These are phyloP conservation scores for Suhomyces bolitotheri DNA, from an alignment of 1,139 yeast genomes.

Conservation along the genomic window DNA sequence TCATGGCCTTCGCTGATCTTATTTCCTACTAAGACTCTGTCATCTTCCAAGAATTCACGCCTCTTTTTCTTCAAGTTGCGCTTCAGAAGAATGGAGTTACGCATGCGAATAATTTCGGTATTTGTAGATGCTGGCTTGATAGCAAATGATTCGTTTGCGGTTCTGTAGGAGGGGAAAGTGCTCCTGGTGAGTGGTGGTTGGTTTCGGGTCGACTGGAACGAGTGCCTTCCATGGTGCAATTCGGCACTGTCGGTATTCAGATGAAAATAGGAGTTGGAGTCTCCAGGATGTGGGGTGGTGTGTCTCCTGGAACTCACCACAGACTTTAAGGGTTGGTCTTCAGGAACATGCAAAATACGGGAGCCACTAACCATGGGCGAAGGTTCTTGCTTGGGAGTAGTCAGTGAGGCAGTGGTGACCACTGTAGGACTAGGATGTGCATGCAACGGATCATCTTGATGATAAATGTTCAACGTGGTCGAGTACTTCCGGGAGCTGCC, in stretches of 20 bases:
- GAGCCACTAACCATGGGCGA: no score
- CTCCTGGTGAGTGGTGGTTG: conserved; percentile 18
- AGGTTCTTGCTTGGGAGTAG: conserved; percentile 2
- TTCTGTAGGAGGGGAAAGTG: conserved; percentile 23
- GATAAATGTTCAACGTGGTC: conserved; percentile 3
- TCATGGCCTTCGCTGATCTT: conserved; percentile 90
- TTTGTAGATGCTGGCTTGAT: conserved; percentile 21
- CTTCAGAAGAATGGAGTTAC: conserved; percentile 43
- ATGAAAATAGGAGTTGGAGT: conserved; percentile 4
- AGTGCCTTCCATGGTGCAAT: conserved; percentile 11
- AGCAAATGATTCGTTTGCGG: conserved; percentile 6
- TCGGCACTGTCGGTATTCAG: conserved; percentile 4
- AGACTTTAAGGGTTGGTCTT: not conserved
- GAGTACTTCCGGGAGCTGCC: not conserved
- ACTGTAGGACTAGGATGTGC: conserved; percentile 19
- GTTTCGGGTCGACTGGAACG: conserved; percentile 14
- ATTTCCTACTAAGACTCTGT: conserved; percentile 71
- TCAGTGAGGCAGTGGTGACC: conserved; percentile 20
- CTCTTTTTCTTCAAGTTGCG: conserved; percentile 43
- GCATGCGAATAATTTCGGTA: conserved; percentile 44
- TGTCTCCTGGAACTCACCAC: conserved; percentile 21
- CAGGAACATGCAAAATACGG: not conserved
- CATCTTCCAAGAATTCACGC: conserved; percentile 53
- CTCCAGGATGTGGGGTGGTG: conserved; percentile 23
- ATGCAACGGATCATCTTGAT: conserved; percentile 9